These are phyloP conservation scores for Aureoboletus auriporus DNA, from an alignment of 768 basidiomycete genomes.

Conservation along the genomic window DNA sequence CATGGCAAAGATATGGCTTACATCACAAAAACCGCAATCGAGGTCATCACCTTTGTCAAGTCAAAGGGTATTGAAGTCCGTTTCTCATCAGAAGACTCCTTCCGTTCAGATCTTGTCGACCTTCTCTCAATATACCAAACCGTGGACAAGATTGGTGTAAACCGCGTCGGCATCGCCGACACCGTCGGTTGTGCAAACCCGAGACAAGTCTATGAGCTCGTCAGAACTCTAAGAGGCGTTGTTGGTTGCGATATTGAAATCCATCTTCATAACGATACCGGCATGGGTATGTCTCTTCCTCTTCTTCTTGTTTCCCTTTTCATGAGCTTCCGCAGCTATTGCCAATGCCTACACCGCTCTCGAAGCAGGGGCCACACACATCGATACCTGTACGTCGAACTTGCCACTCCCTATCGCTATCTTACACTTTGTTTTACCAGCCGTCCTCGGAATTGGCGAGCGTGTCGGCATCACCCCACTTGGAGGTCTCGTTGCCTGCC, in stretches of 20 bases:
- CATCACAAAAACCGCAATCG: constrained; percentile 98
- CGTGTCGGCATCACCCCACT: constrained; percentile 98
- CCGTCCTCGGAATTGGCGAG: constrained; percentile 96
- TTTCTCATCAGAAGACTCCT: constrained; percentile 99
- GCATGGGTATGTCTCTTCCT: constrained; percentile 62
- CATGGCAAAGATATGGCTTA: constrained; percentile 99
- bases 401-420: background rate
- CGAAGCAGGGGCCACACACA: constrained; percentile 98
- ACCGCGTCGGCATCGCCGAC: constrained; percentile 98
- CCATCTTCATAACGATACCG: constrained; percentile 98
- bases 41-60: constrained; percentile 99
- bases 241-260: constrained; percentile 97
- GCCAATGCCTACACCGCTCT: constrained; percentile 98
- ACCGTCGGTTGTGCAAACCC: constrained; percentile 99
- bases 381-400: constrained; percentile 79
- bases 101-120: constrained; percentile 99
- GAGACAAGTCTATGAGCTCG: constrained; percentile 96
- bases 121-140: constrained; percentile 98
- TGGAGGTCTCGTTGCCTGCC: constrained; percentile 93
- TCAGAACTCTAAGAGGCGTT: constrained; percentile 92
- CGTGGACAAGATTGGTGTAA: constrained; percentile 98
- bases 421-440: constrained; percentile 35
- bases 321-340: constrained; percentile 55
- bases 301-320: background rate
- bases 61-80: constrained; percentile 99